Conservation (phyloP, 2,329 filamentous ascomycete species). For the Cadophora luteo-olivacea region DNA sequence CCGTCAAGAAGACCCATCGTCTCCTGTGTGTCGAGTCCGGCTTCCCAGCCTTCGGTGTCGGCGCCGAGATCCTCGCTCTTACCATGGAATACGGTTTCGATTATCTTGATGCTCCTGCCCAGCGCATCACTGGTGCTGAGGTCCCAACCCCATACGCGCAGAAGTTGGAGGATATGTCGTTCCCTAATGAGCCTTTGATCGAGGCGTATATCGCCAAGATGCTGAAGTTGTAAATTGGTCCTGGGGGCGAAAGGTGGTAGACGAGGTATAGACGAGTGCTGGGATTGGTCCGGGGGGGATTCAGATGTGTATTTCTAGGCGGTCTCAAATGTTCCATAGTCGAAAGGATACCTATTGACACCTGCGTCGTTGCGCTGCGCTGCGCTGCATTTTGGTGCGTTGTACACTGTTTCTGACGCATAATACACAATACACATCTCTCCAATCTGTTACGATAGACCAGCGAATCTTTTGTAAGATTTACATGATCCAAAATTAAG, state of each 20-base stretch:
- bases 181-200: conserved; percentile 90
- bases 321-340: conserved; percentile 30
- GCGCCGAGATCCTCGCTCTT: conserved; percentile 89
- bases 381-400: neutral
- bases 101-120: conserved; percentile 92
- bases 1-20: conserved; percentile 97
- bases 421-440: conserved; percentile 9
- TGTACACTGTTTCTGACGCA: neutral
- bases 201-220: conserved; percentile 89
- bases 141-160: conserved; percentile 95
- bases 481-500: too few relatives aligned
- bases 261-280: neutral
- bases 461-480: too few relatives aligned
- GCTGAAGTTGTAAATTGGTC: conserved; percentile 71
- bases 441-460: too few relatives aligned
- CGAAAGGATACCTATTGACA: conserved; percentile 32
- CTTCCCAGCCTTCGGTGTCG: conserved; percentile 93
- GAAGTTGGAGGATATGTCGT: conserved; percentile 92
- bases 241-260: neutral
- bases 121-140: conserved; percentile 94
- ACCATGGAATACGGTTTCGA: conserved; percentile 99
- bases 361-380: conserved; percentile 16
- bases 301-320: conserved; percentile 32
- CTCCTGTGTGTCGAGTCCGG: conserved; percentile 93
- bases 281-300: neutral